Evolutionary conservation across 345 rosid species (phyloP), one percentile per base, ranked within the genome.

Genomic region (Brassica incana): DNA sequence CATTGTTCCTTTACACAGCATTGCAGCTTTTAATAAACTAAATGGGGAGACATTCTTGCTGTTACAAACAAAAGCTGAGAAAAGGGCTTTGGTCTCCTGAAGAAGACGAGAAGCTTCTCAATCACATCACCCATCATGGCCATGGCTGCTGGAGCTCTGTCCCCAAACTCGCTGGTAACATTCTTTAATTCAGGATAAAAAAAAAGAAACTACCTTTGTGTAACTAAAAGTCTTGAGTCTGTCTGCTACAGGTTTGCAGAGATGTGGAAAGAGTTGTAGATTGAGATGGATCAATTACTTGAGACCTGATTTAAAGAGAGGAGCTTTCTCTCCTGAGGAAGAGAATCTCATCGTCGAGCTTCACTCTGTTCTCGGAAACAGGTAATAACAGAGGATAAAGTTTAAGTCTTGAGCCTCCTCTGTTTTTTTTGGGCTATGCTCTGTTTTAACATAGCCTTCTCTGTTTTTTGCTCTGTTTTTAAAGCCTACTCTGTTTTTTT

Each of bases 51-150:
- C 92, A 90, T 81, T 87, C 93, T 76, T 89, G 92, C 74, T 92
- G 95, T 33, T 85, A 87, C 87, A 89, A 87, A 83, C 95, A 89
- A 87, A 90, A 90, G 84, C 83, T 90, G 58, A 85, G 93, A 77
- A 92, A 92, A 83, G 97, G 97, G 65, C 86, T 92, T 56, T 92
- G 97, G 97, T 92, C 95, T 50, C 97, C 95, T 16, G 97, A 92
- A 72, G 97, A 92, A 88, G 94, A 92, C 65, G 97, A 88, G 87
- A 92, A 88, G 61, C 92, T 92, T 74, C 89, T 90, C 32, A 86
- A 79, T 83, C 84, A 89, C 74, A 90, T 92, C 52, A 85, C 90
- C 9, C 88, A 84, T 69, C 88, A 87, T 43, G 97, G 97, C 2
- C 93, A 85, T 83, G 97, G 95, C 8, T 92, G 95, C 56, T 92